A percentile compares a stretch with the other conserved stretches of the same genome.
Evolutionary conservation across 106 monocot species (phyloP).

Genomic region (Platanthera guangdongensis): DNA sequence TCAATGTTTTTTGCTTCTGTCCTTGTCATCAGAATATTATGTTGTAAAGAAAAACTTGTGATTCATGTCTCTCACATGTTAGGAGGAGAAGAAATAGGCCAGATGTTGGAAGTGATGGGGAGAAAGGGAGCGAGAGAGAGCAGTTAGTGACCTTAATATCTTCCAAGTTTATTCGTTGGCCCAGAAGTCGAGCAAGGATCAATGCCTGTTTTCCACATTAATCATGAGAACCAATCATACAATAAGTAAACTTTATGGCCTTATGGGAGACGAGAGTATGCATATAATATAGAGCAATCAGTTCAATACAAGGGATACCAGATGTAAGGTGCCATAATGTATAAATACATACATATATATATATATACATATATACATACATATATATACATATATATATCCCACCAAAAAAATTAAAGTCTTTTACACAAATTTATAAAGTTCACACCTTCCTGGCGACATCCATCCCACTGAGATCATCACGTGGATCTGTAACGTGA

Average conservation of each 20-base stretch:
- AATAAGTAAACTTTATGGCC: background rate
- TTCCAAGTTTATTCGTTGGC: constrained; percentile 61
- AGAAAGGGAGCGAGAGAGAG: background rate
- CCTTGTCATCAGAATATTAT: background rate
- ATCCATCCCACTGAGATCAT: constrained; percentile 98
- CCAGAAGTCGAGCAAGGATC: constrained; percentile 85
- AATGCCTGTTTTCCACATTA: constrained; percentile 51
- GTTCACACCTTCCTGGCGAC: constrained; percentile 89
- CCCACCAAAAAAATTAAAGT: background rate
- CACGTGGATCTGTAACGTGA: constrained; percentile 79
- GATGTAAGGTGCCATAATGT: background rate
- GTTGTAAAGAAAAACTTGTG: background rate
- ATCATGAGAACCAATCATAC: constrained; percentile 1
- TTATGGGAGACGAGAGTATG: background rate
- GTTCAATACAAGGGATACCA: background rate
- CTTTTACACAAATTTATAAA: background rate
- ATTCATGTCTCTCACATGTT: background rate
- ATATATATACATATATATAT: too few relatives aligned
- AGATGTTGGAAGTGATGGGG: background rate
- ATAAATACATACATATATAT: too few relatives aligned
- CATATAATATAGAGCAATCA: background rate
- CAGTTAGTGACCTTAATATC: constrained; percentile 50
- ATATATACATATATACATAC: too few relatives aligned
- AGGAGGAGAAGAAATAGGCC: background rate
- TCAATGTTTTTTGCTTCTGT: background rate